Evolutionary conservation across 169 alveolate genomes (phyloP).

Genomic region (Eimeria necatrix): DNA sequence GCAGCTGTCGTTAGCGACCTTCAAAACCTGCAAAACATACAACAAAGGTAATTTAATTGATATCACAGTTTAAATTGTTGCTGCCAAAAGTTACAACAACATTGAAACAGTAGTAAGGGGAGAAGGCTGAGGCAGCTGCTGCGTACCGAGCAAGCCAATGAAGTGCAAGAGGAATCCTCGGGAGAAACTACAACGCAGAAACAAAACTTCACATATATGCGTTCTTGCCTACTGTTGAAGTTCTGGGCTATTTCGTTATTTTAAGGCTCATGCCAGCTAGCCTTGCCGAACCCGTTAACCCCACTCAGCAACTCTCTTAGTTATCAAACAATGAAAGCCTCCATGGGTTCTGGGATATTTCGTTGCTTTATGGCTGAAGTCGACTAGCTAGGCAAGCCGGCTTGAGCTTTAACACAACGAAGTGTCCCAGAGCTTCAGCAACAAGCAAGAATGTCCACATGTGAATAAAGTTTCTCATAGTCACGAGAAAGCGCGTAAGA

Average conservation of each 20-base stretch:
- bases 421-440: too few species aligned
- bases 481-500: background rate
- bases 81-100: background rate
- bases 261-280: too few species aligned
- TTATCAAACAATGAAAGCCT: background rate
- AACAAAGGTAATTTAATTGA: too few species aligned
- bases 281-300: too few species aligned
- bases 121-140: too few species aligned
- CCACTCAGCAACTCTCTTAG: background rate
- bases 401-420: background rate
- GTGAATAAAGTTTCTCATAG: background rate
- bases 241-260: too few species aligned
- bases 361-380: background rate
- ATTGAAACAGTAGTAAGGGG: background rate
- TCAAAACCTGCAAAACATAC: background rate
- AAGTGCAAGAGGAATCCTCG: background rate
- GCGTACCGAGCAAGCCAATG: background rate
- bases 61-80: too few species aligned
- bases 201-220: background rate
- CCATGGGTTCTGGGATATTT: background rate
- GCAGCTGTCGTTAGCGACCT: constrained; percentile 16
- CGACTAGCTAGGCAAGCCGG: background rate
- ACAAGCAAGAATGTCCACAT: background rate
- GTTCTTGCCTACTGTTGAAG: too few species aligned
- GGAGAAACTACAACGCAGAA: background rate